Conservation (phyloP, 345 rosid genomes). For the Ceriops tagal region DNA sequence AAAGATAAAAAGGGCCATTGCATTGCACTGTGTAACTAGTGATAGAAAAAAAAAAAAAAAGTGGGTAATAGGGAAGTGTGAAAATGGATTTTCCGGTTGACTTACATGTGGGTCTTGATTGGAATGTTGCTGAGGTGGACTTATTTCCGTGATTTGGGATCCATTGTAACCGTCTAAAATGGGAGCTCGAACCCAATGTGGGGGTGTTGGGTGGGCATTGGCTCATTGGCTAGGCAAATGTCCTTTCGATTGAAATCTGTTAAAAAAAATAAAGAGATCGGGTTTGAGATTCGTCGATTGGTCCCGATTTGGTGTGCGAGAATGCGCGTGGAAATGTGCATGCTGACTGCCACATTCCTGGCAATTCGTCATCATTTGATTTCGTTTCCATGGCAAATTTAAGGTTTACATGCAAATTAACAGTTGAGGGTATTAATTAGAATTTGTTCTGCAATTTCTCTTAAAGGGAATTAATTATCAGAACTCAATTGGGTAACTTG, state of each 20-base stretch:
- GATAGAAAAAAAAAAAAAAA: background rate
- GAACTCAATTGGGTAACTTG: no score
- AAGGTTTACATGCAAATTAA: no score
- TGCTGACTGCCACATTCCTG: no score
- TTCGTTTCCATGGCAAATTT: no score
- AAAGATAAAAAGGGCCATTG: background rate
- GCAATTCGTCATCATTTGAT: no score
- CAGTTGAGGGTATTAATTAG: no score
- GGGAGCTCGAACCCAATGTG: background rate
- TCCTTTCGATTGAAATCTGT: background rate
- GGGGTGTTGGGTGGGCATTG: background rate
- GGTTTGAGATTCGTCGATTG: background rate
- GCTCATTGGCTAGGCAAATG: background rate
- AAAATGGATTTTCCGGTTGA: background rate
- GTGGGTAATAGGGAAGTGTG: slow-evolving; percentile 19
- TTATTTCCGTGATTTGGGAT: slow-evolving; percentile 39
- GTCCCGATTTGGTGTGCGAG: background rate
- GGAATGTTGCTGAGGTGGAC: slow-evolving; percentile 20
- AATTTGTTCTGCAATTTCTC: no score
- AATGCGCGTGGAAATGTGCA: no score
- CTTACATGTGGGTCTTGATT: background rate
- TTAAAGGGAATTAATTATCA: no score
- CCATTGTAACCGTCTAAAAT: slow-evolving; percentile 19
- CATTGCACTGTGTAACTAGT: no score
- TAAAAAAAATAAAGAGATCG: background rate